Conservation (phyloP, 805 yeast species). For the Kuraishia piskuri region DNA sequence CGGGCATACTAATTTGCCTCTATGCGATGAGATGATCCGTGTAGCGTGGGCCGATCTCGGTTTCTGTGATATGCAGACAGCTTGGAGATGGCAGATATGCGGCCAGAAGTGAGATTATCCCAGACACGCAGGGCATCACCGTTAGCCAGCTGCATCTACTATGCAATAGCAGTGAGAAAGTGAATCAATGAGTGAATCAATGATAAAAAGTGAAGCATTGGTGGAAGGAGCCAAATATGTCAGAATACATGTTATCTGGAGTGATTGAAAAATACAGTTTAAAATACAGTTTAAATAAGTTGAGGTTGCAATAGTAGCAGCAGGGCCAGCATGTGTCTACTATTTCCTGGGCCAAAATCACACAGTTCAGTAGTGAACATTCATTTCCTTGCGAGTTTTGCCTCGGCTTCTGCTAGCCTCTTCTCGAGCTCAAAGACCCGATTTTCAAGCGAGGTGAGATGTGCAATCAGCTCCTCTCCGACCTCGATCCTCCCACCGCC, state of each 20-base stretch:
- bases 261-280: background rate
- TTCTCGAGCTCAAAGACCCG: conserved; percentile 1
- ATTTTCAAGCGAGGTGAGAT: background rate
- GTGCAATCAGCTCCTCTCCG: background rate
- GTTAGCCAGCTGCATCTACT: too few relatives aligned
- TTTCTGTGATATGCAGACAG: background rate
- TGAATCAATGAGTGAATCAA: too few relatives aligned
- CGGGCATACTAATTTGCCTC: background rate
- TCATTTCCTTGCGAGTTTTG: background rate
- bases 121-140: too few relatives aligned
- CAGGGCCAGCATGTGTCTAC: background rate
- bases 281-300: background rate
- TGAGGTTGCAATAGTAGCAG: background rate
- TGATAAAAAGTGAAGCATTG: too few relatives aligned
- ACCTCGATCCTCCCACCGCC: background rate
- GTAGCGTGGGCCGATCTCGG: too few relatives aligned
- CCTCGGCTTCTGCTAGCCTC: background rate
- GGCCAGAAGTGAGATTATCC: too few relatives aligned
- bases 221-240: too few relatives aligned
- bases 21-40: background rate
- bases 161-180: too few relatives aligned
- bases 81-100: too few relatives aligned
- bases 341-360: background rate
- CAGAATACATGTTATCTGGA: background rate
- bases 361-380: background rate